Percentiles rank a stretch among this genome's conserved stretches.
phyloP scores from a whole-genome alignment of 2,329 filamentous ascomycete genomes.

The Macrophomina tecta region DNA sequence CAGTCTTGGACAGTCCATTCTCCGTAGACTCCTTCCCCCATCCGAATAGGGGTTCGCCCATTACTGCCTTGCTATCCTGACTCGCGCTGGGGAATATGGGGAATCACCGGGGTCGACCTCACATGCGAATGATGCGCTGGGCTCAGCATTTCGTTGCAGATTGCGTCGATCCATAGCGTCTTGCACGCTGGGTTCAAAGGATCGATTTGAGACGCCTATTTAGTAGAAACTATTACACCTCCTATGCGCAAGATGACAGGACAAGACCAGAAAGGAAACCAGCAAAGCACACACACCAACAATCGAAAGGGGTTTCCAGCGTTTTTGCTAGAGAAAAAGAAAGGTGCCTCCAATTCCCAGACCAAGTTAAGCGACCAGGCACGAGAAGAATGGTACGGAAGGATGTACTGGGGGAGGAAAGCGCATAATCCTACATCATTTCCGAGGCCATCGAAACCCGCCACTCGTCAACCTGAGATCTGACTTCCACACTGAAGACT shows the following conservation, averaged over 20 bases:
- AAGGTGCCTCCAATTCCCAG: constrained; percentile 26
- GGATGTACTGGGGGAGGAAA: constrained; percentile 27
- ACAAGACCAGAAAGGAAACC: constrained; percentile 27
- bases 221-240: constrained; percentile 28
- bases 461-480: constrained; percentile 27
- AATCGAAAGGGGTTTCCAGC: constrained; percentile 21
- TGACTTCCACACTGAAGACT: constrained; percentile 26
- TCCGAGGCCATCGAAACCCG: constrained; percentile 24
- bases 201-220: constrained; percentile 28
- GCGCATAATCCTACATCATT: constrained; percentile 24
- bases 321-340: constrained; percentile 25
- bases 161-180: constrained; percentile 24
- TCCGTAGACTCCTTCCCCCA: constrained; percentile 15
- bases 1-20: constrained; percentile 16
- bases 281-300: constrained; percentile 27
- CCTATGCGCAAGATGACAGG: constrained; percentile 29
- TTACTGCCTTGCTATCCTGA: constrained; percentile 8
- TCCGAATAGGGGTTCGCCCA: constrained; percentile 21
- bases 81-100: constrained; percentile 6
- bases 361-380: constrained; percentile 26
- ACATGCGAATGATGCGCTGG: not conserved
- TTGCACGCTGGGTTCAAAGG: constrained; percentile 24
- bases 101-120: not conserved
- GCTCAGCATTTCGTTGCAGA: not conserved
- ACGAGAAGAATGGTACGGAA: constrained; percentile 9